These are phyloP conservation scores for Collybia nuda DNA, from an alignment of 768 basidiomycete genomes.

Conservation along the genomic window DNA sequence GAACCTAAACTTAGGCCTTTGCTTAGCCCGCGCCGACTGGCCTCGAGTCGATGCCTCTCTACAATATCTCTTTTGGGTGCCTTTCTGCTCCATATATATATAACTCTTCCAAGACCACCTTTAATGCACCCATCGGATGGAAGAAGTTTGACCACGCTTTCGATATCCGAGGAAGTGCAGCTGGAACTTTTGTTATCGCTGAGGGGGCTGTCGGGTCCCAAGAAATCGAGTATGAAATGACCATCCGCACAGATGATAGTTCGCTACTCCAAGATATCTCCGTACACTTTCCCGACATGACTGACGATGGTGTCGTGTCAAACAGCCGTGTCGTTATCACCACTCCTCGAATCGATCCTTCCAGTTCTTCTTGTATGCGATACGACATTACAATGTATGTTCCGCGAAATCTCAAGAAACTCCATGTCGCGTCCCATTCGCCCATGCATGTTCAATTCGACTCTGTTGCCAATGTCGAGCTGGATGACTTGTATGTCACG, in stretches of 20 bases:
- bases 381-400: slow-evolving; percentile 53
- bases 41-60: slow-evolving; percentile 56
- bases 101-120: slow-evolving; percentile 33
- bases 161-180: slow-evolving; percentile 44
- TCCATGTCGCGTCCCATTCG: slow-evolving; percentile 44
- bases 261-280: slow-evolving; percentile 36
- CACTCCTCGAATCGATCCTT: slow-evolving; percentile 28
- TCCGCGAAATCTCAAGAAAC: slow-evolving; percentile 47
- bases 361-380: slow-evolving; percentile 42
- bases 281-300: slow-evolving; percentile 33
- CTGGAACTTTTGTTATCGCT: slow-evolving; percentile 51
- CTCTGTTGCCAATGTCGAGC: neutral
- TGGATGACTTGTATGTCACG: slow-evolving; percentile 37
- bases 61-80: slow-evolving; percentile 54
- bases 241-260: slow-evolving; percentile 41
- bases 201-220: slow-evolving; percentile 38
- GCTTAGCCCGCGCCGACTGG: slow-evolving; percentile 47
- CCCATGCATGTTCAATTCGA: slow-evolving; percentile 25
- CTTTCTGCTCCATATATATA: slow-evolving; percentile 43
- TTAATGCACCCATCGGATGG: slow-evolving; percentile 37
- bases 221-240: slow-evolving; percentile 50
- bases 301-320: slow-evolving; percentile 26
- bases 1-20: neutral
- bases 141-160: slow-evolving; percentile 40
- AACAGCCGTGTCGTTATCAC: slow-evolving; percentile 37